Base-by-base conservation (phyloP, 2,329 filamentous ascomycete species). In the Chaetomium olivaceum region DNA sequence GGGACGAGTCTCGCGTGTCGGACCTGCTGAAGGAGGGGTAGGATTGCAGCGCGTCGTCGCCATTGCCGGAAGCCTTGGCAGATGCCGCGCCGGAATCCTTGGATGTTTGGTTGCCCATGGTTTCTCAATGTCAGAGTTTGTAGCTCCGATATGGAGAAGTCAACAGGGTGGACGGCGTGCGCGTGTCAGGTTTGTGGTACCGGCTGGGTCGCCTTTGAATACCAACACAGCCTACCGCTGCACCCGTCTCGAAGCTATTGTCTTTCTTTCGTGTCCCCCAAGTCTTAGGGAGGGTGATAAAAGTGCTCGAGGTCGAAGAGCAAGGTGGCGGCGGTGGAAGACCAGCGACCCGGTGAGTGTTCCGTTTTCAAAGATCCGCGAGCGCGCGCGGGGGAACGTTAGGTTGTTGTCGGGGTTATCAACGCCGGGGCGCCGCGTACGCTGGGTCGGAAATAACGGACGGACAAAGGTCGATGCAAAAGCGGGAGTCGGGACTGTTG, bases 21-120 rank as follows among this genome's bases (percentile, higher is more conserved):
- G 93, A 92, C 76, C 91, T 90, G 80, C 89, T 91, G 76, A 98
- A 94, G 31, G 94, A 97, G 31, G 93, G 94, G 77, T 95, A 96
- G 33, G 92, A 91, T 77, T 92, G 90, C 66, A 97, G 81, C 67
- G 85, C 82, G 46, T 91, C 87, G 69, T 79, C 78, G 50, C 80
- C 81, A 65, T 80, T 80, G 66, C 78, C 76, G 60, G 77, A 71
- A 68, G 80, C 79, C 78, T 86, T 90, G 73, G 81, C 76, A 66
- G 79, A 75, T 66, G 76, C 77, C 67, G 78, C 78, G 71, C 81
- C 81, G 73, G 81, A 78, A 75, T 86, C 83, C 73, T 85, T 87
- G 72, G 91, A 93, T 73, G 83, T 84, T 79, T 91, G 87, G 78
- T 92, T 93, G 76, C 91, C 91, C 91, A 93, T 93, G 71, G 56